These are phyloP conservation scores for Caloboletus firmus DNA, from an alignment of 1,284 basidiomycete species.

Conservation along the genomic window DNA sequence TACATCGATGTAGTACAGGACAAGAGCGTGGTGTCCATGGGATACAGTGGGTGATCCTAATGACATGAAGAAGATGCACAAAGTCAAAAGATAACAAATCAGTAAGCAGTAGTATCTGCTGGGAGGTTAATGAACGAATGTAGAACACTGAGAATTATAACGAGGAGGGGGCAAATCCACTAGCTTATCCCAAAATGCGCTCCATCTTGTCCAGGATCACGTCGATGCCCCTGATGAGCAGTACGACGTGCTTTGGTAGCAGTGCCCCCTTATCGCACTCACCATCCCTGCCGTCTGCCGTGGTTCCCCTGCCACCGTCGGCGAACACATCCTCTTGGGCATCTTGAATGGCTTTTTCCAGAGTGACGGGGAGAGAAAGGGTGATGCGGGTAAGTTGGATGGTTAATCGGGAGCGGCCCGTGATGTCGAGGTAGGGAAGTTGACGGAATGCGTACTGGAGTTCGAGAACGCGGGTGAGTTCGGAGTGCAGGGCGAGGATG, in stretches of 20 bases:
- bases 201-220: slow-evolving; percentile 66
- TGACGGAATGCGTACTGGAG: slow-evolving; percentile 74
- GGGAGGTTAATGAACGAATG: background rate
- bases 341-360: slow-evolving; percentile 65
- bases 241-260: slow-evolving; percentile 55
- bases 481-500: slow-evolving; percentile 68
- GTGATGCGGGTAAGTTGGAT: slow-evolving; percentile 81
- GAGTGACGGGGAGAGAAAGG: slow-evolving; percentile 71
- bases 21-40: background rate
- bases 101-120: background rate
- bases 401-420: slow-evolving; percentile 74
- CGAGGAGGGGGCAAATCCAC: background rate
- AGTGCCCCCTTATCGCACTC: slow-evolving; percentile 37
- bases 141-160: background rate
- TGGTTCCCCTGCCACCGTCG: slow-evolving; percentile 4
- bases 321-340: slow-evolving; percentile 23
- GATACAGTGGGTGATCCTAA: background rate
- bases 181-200: slow-evolving; percentile 45
- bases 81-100: background rate
- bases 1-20: background rate
- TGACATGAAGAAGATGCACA: background rate
- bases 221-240: slow-evolving; percentile 60
- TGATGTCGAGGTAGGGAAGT: slow-evolving; percentile 76
- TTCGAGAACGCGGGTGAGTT: slow-evolving; percentile 74
- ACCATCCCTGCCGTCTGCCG: slow-evolving; percentile 13